Evolutionary conservation across 805 yeast genomes (phyloP).

Genomic region (Myxozyma monticola): DNA sequence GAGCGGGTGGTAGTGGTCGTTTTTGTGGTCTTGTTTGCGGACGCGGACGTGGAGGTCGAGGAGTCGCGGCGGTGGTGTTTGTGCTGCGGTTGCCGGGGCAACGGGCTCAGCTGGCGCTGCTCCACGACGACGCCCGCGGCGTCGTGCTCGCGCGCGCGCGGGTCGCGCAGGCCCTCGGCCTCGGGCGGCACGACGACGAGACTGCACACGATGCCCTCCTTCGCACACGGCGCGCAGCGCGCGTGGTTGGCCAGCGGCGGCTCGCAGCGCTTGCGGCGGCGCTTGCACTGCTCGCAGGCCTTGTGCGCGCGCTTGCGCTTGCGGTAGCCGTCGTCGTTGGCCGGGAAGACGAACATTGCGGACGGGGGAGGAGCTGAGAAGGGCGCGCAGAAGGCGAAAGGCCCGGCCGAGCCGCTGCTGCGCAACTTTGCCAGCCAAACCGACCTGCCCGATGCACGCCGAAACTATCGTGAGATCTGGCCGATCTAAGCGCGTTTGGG

Average conservation of each 20-base stretch:
- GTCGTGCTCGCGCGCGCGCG: too few relatives aligned
- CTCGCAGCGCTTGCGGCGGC: slow-evolving; percentile 41
- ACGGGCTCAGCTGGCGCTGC: too few relatives aligned
- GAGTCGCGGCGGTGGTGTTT: too few relatives aligned
- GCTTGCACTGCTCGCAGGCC: slow-evolving; percentile 46
- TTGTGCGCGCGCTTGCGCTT: slow-evolving; percentile 46
- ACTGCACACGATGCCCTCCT: slow-evolving; percentile 38
- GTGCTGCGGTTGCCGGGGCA: too few relatives aligned
- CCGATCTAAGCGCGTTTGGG: too few relatives aligned
- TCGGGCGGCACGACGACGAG: too few relatives aligned
- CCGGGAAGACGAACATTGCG: slow-evolving; percentile 46
- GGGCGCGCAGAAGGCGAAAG: background rate
- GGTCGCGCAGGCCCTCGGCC: too few relatives aligned
- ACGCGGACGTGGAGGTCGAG: too few relatives aligned
- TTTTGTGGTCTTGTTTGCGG: too few relatives aligned
- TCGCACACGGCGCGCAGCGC: slow-evolving; percentile 40
- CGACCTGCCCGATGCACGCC: background rate
- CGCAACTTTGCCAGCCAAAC: background rate
- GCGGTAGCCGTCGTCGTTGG: slow-evolving; percentile 45
- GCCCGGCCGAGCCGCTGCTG: background rate
- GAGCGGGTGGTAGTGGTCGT: too few relatives aligned
- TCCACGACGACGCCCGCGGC: too few relatives aligned
- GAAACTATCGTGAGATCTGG: background rate
- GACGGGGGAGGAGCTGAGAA: background rate
- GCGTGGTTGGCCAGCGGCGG: slow-evolving; percentile 34